Base-by-base conservation (phyloP, 306 rosid genomes). In the Fragaria ananassa region DNA sequence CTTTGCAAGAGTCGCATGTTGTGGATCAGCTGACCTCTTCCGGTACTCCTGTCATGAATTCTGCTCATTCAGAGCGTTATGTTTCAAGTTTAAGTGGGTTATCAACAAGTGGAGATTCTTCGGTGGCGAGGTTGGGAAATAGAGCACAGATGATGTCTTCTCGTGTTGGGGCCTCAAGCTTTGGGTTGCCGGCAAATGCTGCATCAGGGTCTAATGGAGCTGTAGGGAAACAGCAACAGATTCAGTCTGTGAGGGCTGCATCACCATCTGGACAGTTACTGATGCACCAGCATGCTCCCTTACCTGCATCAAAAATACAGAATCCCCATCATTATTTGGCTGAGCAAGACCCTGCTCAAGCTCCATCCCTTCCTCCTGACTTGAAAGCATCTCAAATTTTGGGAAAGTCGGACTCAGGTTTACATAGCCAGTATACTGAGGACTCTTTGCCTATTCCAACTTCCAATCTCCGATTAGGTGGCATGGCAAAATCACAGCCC, bases 231-330 rank as follows among this genome's bases (percentile, higher is more conserved):
- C 91, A 80, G 15, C 87, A 76, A 21, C 89, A 78, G 68, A 69
- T 85, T 79, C 82, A 71, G 70, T 71, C 89, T 44, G 51, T 58
- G 49, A 85, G 85, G 76, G 77, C 76, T 27, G 89, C 82, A 78
- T 79, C 79, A 53, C 82, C 90, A 84, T 80, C 89, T 34, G 86
- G 73, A 70, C 90, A 83, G 81, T 86, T 90, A 54, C 84, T 90
- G 61, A 74, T 86, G 81, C 83, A 46, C 78, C 90, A 83, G 66
- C 78, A 71, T 78, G 70, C 93, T 70, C 81, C 84, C 10, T 80
- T 88, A 47, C 84, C 77, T n/a, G 64, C 80, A 41, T 72, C 68
- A 79, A 63, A 83, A 45, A 67, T 51, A 34, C 80, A 63, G 68
- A 84, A 74, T 73, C 50, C 87, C 46, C 81, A 74, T 79, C 81